Conservation (phyloP, 2,329 filamentous ascomycete species). For the Xylariales sp. region DNA sequence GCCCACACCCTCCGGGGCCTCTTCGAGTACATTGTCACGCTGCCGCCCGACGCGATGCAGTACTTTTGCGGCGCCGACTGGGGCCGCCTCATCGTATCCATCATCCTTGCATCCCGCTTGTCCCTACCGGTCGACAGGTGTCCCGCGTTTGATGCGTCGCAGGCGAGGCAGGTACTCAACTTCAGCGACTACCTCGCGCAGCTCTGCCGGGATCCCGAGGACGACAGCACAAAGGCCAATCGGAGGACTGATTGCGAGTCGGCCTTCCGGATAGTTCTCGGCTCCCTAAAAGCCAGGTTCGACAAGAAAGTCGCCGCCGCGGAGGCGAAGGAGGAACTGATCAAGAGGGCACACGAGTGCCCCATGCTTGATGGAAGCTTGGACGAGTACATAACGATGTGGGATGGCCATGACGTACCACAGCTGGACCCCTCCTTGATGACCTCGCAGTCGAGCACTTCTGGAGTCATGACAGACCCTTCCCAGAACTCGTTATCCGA, state of each 20-base stretch:
- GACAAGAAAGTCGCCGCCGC: constrained; percentile 31
- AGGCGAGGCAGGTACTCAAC: constrained; percentile 32
- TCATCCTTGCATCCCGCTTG: constrained; percentile 40
- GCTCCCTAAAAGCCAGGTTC: constrained; percentile 42
- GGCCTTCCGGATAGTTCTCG: constrained; percentile 41
- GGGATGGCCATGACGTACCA: constrained; percentile 4
- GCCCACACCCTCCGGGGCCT: constrained; percentile 21
- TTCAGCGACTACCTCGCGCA: constrained; percentile 33
- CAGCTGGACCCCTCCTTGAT: background rate
- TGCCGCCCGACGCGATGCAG: constrained; percentile 22
- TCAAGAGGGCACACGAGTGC: constrained; percentile 25
- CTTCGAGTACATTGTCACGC: constrained; percentile 25
- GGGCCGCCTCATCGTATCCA: constrained; percentile 32
- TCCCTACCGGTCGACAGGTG: constrained; percentile 38
- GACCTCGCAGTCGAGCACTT: background rate
- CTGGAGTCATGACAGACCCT: background rate
- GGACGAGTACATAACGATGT: constrained; percentile 11
- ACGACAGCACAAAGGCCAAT: constrained; percentile 7
- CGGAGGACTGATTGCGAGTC: constrained; percentile 36
- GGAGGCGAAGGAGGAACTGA: constrained; percentile 15
- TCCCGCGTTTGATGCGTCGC: constrained; percentile 30
- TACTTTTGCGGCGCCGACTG: constrained; percentile 38
- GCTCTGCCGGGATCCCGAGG: constrained; percentile 22
- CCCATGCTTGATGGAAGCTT: constrained; percentile 49
- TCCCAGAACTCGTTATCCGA: background rate